Conservation (phyloP, 2,329 filamentous ascomycete species). For the Penicillium oxalicum region DNA sequence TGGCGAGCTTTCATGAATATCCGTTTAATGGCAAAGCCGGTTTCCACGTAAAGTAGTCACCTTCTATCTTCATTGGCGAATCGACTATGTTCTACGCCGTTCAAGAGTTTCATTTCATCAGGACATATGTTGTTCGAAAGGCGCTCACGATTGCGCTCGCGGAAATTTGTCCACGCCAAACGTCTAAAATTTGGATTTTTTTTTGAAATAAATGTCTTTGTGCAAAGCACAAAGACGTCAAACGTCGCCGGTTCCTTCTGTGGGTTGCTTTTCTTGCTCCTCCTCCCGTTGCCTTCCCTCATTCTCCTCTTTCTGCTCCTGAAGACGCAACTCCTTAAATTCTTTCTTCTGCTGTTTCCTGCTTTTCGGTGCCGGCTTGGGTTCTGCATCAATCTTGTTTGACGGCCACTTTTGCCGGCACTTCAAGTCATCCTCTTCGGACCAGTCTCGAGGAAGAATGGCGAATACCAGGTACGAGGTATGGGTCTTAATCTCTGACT, state of each 20-base stretch:
- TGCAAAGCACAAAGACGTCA: neutral
- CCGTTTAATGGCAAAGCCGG: too few relatives aligned
- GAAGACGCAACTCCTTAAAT: constrained; percentile 43
- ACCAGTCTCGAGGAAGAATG: constrained; percentile 80
- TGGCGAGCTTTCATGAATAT: too few relatives aligned
- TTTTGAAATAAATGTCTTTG: too few relatives aligned
- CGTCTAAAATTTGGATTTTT: too few relatives aligned
- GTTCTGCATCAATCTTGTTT: constrained; percentile 43
- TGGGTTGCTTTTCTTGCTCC: constrained; percentile 6
- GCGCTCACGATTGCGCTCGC: too few relatives aligned
- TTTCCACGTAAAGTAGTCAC: too few relatives aligned
- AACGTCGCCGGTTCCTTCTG: constrained; percentile 3
- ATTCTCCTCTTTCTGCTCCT: constrained; percentile 13
- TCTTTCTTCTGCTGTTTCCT: constrained; percentile 36
- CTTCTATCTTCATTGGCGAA: too few relatives aligned
- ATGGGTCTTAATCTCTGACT: constrained; percentile 88
- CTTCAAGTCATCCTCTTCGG: constrained; percentile 68
- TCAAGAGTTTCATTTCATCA: too few relatives aligned
- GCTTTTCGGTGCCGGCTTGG: constrained; percentile 27
- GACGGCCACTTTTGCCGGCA: constrained; percentile 61
- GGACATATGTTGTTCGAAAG: too few relatives aligned
- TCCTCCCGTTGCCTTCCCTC: neutral
- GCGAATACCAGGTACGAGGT: constrained; percentile 97
- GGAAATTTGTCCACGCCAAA: too few relatives aligned
- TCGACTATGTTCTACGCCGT: too few relatives aligned